These are phyloP conservation scores for Exophiala lecanii-corni DNA, from an alignment of 2,329 filamentous ascomycete species.

Conservation along the genomic window DNA sequence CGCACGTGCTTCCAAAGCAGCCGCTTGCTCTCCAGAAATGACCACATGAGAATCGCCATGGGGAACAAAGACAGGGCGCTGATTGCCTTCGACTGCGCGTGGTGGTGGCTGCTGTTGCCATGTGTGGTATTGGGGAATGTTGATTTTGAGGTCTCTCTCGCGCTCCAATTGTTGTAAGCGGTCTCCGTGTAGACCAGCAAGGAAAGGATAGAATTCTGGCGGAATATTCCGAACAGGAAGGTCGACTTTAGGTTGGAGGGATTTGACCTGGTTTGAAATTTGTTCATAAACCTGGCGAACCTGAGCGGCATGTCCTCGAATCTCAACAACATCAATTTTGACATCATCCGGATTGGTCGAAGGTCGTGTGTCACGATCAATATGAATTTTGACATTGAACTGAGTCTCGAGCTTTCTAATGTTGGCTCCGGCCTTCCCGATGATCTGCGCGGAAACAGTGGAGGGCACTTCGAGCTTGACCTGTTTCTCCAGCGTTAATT, in stretches of 20 bases:
- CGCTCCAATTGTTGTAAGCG: conserved; percentile 64
- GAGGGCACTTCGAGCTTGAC: conserved; percentile 76
- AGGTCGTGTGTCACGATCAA: conserved; percentile 64
- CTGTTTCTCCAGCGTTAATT: conserved; percentile 75
- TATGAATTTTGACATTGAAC: conserved; percentile 83
- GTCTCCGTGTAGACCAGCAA: conserved; percentile 72
- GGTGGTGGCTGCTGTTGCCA: conserved; percentile 66
- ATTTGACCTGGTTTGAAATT: conserved; percentile 81
- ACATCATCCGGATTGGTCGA: conserved; percentile 66
- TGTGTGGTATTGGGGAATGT: conserved; percentile 75
- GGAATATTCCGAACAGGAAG: conserved; percentile 79
- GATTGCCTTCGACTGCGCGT: conserved; percentile 55
- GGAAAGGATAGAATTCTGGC: conserved; percentile 91
- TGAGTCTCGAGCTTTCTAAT: conserved; percentile 87
- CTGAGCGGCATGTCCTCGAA: conserved; percentile 88
- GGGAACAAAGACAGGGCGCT: conserved; percentile 65
- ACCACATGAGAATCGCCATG: conserved; percentile 74
- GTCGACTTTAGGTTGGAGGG: conserved; percentile 76
- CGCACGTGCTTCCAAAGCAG: conserved; percentile 72
- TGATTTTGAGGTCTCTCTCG: conserved; percentile 70
- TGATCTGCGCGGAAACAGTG: conserved; percentile 81
- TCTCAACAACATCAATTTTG: conserved; percentile 73
- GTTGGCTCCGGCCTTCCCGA: conserved; percentile 83
- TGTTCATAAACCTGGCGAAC: conserved; percentile 77
- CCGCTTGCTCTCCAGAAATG: conserved; percentile 77